Evolutionary conservation across 441 rosid species (phyloP).

Genomic region (Gossypium davidsonii): DNA sequence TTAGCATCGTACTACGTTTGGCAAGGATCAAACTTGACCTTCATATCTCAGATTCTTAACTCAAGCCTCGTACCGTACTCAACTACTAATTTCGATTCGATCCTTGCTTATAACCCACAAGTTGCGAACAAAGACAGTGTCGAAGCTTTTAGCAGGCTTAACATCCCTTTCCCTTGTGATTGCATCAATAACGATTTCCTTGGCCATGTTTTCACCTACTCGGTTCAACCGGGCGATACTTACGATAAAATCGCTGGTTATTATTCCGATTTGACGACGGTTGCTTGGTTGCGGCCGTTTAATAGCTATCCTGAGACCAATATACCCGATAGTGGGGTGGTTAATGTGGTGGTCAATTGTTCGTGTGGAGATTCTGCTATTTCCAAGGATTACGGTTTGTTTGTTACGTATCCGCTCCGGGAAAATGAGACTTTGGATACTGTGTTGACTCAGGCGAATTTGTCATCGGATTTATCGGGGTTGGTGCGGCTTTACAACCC

Average conservation of each 20-base stretch:
- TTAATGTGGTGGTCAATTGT: constrained; percentile 32
- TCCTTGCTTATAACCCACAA: constrained; percentile 30
- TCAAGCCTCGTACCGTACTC: constrained; percentile 13
- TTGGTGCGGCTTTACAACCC: constrained; percentile 41
- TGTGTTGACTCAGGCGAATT: constrained; percentile 23
- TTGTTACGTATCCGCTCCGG: constrained; percentile 37
- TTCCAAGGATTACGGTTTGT: constrained; percentile 32
- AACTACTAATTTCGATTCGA: constrained; percentile 17
- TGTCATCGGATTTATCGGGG: constrained; percentile 20
- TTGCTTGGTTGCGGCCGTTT: constrained; percentile 20
- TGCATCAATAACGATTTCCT: constrained; percentile 39
- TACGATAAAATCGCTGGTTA: constrained; percentile 27
- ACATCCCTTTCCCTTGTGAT: constrained; percentile 53
- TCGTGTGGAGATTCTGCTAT: constrained; percentile 29
- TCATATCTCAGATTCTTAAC: constrained; percentile 29
- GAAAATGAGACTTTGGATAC: constrained; percentile 30
- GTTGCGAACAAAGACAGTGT: constrained; percentile 31
- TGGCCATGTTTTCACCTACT: constrained; percentile 38
- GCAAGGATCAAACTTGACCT: constrained; percentile 27
- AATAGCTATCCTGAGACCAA: constrained; percentile 23
- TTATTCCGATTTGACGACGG: constrained; percentile 44
- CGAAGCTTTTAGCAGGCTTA: constrained; percentile 17
- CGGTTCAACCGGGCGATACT: constrained; percentile 20
- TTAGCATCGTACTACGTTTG: constrained; percentile 59
- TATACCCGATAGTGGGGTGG: constrained; percentile 30